A percentile compares a stretch with the other conserved stretches of the same genome.
These are phyloP conservation scores for Fraxinus nigra DNA, from an alignment of 305 asterid species.

Conservation along the genomic window DNA sequence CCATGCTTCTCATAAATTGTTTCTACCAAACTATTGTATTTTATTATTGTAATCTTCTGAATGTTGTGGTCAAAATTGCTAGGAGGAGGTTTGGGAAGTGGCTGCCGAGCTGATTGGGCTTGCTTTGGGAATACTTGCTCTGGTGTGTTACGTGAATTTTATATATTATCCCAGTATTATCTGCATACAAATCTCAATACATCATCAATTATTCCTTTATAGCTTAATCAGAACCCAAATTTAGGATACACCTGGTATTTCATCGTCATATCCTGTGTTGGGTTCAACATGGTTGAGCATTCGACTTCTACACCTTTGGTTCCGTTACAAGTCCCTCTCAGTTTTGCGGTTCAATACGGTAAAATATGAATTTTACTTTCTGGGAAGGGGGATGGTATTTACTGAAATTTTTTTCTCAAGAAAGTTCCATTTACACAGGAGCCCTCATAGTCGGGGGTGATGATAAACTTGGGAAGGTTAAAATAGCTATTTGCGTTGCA, in stretches of 20 bases:
- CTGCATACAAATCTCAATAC: constrained; percentile 24
- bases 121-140: constrained; percentile 70
- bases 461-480: neutral
- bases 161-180: constrained; percentile 14
- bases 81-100: constrained; percentile 99
- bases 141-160: constrained; percentile 45
- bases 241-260: constrained; percentile 74
- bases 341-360: constrained; percentile 81
- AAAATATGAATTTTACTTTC: constrained; percentile 26
- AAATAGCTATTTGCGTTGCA: neutral
- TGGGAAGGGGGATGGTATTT: neutral
- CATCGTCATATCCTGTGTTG: constrained; percentile 67
- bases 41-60: constrained; percentile 10
- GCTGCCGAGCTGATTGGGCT: constrained; percentile 92
- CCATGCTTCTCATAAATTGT: neutral
- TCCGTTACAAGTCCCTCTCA: constrained; percentile 83
- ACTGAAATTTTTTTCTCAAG: neutral
- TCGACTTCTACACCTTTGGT: constrained; percentile 87
- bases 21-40: neutral
- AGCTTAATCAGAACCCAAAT: constrained; percentile 37
- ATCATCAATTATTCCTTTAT: constrained; percentile 28
- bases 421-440: neutral
- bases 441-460: neutral
- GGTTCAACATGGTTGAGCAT: constrained; percentile 63
- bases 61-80: constrained; percentile 26